Conservation (phyloP, 2,329 filamentous ascomycete genomes). For the Fusarium musae region DNA sequence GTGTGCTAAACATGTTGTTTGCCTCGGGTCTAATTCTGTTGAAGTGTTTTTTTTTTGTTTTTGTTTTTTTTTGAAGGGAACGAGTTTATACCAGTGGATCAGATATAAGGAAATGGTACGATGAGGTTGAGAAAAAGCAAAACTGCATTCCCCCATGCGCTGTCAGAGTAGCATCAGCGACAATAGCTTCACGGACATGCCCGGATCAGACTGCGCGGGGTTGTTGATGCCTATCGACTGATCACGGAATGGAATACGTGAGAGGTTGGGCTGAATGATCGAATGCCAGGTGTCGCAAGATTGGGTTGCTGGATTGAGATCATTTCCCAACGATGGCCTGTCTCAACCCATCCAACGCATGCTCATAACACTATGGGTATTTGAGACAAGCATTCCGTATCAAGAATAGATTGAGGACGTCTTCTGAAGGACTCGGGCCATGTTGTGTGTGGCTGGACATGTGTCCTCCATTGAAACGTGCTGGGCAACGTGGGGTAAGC, state of each 20-base stretch:
- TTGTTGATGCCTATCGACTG: slow-evolving; percentile 15
- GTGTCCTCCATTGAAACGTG: slow-evolving; percentile 53
- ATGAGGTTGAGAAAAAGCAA: slow-evolving; percentile 38
- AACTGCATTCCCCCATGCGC: slow-evolving; percentile 2
- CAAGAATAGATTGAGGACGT: slow-evolving; percentile 28
- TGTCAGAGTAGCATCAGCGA: slow-evolving; percentile 14
- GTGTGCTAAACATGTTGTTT: slow-evolving; percentile 24
- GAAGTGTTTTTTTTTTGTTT: neutral
- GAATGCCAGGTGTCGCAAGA: slow-evolving; percentile 14
- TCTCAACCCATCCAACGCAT: slow-evolving; percentile 26
- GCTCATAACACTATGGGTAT: slow-evolving; percentile 7
- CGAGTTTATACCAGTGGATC: slow-evolving; percentile 24
- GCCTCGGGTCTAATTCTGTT: slow-evolving; percentile 8
- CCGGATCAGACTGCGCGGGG: slow-evolving; percentile 26
- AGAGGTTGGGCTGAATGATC: slow-evolving; percentile 27
- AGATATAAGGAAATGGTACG: slow-evolving; percentile 35
- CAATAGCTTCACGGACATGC: slow-evolving; percentile 26
- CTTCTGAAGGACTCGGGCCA: slow-evolving; percentile 31
- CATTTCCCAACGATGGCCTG: slow-evolving; percentile 12
- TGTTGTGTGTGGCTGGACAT: slow-evolving; percentile 51
- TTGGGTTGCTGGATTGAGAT: slow-evolving; percentile 2
- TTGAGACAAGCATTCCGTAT: slow-evolving; percentile 39
- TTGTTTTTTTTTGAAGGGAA: neutral
- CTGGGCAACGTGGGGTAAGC: slow-evolving; percentile 45
- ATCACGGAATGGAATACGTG: slow-evolving; percentile 10